These are phyloP conservation scores for Tephrocybe sp. DNA, from an alignment of 768 basidiomycete species.

Conservation along the genomic window DNA sequence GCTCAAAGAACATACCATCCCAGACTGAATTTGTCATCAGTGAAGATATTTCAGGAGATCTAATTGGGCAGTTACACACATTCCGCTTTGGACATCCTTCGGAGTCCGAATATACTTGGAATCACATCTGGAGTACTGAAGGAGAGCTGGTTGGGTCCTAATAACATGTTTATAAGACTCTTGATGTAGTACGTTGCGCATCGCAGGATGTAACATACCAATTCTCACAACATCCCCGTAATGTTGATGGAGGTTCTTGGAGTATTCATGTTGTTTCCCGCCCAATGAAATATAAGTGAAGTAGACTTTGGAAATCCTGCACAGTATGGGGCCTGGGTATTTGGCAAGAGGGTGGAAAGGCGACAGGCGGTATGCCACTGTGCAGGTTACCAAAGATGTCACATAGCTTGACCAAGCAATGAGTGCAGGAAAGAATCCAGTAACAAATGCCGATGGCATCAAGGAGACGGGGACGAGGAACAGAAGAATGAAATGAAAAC, in stretches of 20 bases:
- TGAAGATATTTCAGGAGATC: constrained; percentile 16
- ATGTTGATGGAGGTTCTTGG: constrained; percentile 40
- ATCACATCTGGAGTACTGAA: constrained; percentile 33
- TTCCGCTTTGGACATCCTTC: constrained; percentile 39
- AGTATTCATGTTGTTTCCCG: constrained; percentile 43
- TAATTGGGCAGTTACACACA: not conserved
- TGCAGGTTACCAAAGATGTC: not conserved
- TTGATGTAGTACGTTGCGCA: not conserved
- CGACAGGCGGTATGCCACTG: not conserved
- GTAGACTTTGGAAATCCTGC: constrained; percentile 39
- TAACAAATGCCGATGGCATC: too few relatives aligned
- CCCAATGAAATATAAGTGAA: constrained; percentile 23
- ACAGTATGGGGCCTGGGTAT: constrained; percentile 34
- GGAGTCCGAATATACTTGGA: constrained; percentile 29
- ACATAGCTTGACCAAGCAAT: not conserved
- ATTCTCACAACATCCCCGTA: constrained; percentile 57
- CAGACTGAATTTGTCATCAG: constrained; percentile 22
- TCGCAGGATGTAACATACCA: constrained; percentile 38
- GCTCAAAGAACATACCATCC: constrained; percentile 26
- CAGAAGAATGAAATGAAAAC: too few relatives aligned
- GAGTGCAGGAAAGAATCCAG: not conserved
- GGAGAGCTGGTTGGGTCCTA: constrained; percentile 48
- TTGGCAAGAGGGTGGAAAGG: not conserved
- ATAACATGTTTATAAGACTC: not conserved
- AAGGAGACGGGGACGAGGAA: too few relatives aligned